These are phyloP conservation scores for Syzygium aqueum DNA, from an alignment of 345 rosid species.

Conservation along the genomic window DNA sequence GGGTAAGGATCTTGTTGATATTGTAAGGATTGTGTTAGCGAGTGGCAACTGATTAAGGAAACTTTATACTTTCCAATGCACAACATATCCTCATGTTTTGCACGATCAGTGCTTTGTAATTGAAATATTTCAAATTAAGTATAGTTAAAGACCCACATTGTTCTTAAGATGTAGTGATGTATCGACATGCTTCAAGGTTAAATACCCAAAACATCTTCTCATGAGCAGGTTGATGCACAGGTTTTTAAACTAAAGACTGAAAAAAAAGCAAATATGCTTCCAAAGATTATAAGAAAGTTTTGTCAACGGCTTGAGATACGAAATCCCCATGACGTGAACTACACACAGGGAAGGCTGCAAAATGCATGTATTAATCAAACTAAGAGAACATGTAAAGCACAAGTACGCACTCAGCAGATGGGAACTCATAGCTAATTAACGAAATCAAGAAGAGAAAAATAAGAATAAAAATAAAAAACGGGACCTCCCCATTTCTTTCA, in stretches of 20 bases:
- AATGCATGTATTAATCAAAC: not conserved
- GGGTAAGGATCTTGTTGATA: too few relatives aligned
- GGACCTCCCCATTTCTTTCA: slow-evolving; percentile 57
- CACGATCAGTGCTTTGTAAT: too few relatives aligned
- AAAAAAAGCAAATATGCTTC: too few relatives aligned
- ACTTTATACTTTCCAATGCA: too few relatives aligned
- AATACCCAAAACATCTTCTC: not conserved
- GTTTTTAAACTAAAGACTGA: not conserved
- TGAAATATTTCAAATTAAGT: too few relatives aligned
- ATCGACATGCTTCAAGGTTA: too few relatives aligned
- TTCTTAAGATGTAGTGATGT: too few relatives aligned
- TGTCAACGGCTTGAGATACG: not conserved
- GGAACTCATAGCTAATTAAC: not conserved
- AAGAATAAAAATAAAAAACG: too few relatives aligned
- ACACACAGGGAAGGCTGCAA: not conserved
- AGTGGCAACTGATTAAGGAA: too few relatives aligned
- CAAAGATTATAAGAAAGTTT: not conserved
- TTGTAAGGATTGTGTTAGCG: too few relatives aligned
- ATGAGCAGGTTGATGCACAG: not conserved
- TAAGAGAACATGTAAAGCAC: not conserved
- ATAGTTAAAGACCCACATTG: too few relatives aligned
- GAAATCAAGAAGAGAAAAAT: not conserved
- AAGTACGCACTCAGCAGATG: not conserved
- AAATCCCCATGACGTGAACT: not conserved
- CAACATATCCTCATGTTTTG: too few relatives aligned